These are phyloP conservation scores for Cladosporium sp. DNA, from an alignment of 2,329 filamentous ascomycete genomes.

Conservation along the genomic window DNA sequence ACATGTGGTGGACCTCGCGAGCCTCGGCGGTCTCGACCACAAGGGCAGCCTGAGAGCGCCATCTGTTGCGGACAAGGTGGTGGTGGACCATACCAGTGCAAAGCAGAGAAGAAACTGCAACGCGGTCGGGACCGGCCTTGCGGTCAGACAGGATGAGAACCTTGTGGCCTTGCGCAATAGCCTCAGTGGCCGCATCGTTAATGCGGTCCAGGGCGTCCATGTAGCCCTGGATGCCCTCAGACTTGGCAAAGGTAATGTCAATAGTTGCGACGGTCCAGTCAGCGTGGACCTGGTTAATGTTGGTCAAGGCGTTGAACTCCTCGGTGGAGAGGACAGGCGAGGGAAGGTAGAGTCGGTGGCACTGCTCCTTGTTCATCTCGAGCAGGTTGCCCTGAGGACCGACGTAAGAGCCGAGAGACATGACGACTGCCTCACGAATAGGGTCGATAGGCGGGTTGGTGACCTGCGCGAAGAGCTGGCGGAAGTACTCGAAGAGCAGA, in stretches of 20 bases:
- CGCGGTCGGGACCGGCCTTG: conserved; percentile 74
- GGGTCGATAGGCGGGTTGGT: conserved; percentile 97
- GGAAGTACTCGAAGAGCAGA: conserved; percentile 93
- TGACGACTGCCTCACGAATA: conserved; percentile 95
- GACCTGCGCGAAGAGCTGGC: conserved; percentile 94
- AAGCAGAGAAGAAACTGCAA: conserved; percentile 79
- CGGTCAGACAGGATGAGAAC: conserved; percentile 88
- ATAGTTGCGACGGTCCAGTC: conserved; percentile 87
- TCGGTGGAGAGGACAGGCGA: conserved; percentile 86
- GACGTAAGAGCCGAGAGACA: conserved; percentile 95
- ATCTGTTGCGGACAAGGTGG: conserved; percentile 91
- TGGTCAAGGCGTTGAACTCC: conserved; percentile 83
- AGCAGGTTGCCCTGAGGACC: conserved; percentile 92
- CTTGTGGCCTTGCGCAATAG: conserved; percentile 77
- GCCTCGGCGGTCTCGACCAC: conserved; percentile 92
- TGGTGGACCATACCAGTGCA: conserved; percentile 94
- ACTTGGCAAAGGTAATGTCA: conserved; percentile 90
- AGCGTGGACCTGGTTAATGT: conserved; percentile 66
- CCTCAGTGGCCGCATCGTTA: conserved; percentile 77
- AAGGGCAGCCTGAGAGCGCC: conserved; percentile 82
- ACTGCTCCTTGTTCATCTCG: conserved; percentile 89
- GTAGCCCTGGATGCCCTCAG: conserved; percentile 77
- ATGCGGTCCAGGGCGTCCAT: conserved; percentile 83
- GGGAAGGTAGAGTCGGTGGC: conserved; percentile 76
- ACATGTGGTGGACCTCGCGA: conserved; percentile 98